These are phyloP conservation scores for Verticillium tricorpus DNA, from an alignment of 2,329 filamentous ascomycete species.

Conservation along the genomic window DNA sequence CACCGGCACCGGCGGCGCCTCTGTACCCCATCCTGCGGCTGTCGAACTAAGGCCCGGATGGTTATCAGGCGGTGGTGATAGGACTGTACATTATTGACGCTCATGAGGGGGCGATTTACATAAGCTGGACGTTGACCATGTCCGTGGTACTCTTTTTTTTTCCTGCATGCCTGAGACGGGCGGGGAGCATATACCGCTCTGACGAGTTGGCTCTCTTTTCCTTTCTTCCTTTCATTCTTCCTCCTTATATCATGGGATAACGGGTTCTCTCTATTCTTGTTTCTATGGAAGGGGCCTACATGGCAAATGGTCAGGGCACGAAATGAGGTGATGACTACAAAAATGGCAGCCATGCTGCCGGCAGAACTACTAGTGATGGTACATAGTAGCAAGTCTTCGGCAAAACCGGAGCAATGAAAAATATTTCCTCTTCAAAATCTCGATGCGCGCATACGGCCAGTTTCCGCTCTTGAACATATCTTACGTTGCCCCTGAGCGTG, in stretches of 20 bases:
- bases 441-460: background rate
- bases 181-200: background rate
- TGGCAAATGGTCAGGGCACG: background rate
- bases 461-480: no score
- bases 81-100: background rate
- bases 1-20: conserved; percentile 9
- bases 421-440: background rate
- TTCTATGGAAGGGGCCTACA: background rate
- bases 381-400: background rate
- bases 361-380: background rate
- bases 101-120: background rate
- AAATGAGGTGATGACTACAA: background rate
- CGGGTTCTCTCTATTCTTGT: background rate
- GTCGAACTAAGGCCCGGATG: conserved; percentile 18
- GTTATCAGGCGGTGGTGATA: background rate
- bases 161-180: background rate
- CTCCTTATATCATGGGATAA: background rate
- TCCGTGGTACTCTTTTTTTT: background rate
- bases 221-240: background rate
- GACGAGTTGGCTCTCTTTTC: background rate
- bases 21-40: conserved; percentile 37
- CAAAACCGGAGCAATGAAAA: background rate
- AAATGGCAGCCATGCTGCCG: background rate
- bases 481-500: no score
- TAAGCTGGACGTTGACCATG: background rate